Evolutionary conservation across 805 yeast genomes (phyloP).

Genomic region (Candida endomychidarum): DNA sequence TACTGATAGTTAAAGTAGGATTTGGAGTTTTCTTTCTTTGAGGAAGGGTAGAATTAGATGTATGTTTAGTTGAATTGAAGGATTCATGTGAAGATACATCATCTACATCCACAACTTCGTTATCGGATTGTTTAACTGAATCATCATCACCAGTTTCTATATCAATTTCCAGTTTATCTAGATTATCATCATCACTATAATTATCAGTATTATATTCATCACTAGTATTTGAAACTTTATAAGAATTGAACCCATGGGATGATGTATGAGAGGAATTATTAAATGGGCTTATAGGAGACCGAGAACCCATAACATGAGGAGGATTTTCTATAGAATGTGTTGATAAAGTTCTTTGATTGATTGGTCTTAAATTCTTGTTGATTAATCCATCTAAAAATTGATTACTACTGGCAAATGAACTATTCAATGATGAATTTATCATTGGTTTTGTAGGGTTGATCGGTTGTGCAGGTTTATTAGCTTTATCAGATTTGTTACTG

Average conservation of each 20-base stretch:
- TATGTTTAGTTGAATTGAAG: slow-evolving; percentile 11
- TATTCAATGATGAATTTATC: slow-evolving; percentile 8
- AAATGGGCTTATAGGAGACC: slow-evolving; percentile 11
- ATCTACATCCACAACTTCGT: slow-evolving; percentile 24
- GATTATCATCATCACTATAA: slow-evolving; percentile 11
- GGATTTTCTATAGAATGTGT: slow-evolving; percentile 10
- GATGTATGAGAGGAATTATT: slow-evolving; percentile 9
- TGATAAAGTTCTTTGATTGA: slow-evolving; percentile 14
- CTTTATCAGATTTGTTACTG: slow-evolving; percentile 3
- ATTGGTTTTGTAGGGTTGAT: slow-evolving; percentile 8
- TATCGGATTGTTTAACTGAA: slow-evolving; percentile 18
- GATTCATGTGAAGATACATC: slow-evolving; percentile 18
- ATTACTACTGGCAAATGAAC: slow-evolving; percentile 11
- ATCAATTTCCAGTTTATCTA: slow-evolving; percentile 11
- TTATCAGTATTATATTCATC: slow-evolving; percentile 20
- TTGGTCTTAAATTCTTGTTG: slow-evolving; percentile 14
- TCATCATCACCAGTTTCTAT: slow-evolving; percentile 12
- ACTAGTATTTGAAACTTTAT: slow-evolving; percentile 20
- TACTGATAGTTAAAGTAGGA: background rate
- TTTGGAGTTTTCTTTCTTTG: slow-evolving; percentile 3
- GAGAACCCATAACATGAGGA: background rate
- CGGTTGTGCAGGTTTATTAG: slow-evolving; percentile 1
- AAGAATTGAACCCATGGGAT: slow-evolving; percentile 6
- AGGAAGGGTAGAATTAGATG: slow-evolving; percentile 11
- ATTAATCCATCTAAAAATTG: slow-evolving; percentile 12